Evolutionary conservation across 805 yeast species (phyloP).

Genomic region (Ogataea pignaliae): DNA sequence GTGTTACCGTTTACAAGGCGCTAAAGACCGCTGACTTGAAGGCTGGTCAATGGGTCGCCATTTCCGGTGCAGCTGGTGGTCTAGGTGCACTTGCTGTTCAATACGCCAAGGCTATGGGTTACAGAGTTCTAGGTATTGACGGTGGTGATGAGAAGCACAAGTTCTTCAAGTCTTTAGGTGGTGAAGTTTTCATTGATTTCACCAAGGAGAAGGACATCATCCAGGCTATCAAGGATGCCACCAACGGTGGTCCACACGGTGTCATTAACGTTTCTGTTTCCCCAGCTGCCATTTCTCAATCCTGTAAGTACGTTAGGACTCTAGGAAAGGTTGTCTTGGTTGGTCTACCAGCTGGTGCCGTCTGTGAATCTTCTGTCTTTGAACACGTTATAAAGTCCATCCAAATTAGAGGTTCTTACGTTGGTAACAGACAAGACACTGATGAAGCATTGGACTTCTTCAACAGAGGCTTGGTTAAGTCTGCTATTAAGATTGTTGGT

Average conservation of each 20-base stretch:
- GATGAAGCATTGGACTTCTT: conserved; percentile 56
- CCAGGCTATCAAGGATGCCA: conserved; percentile 35
- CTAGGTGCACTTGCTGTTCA: conserved; percentile 48
- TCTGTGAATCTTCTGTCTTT: conserved; percentile 48
- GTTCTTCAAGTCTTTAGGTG: conserved; percentile 38
- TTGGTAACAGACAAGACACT: conserved; percentile 58
- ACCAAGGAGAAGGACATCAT: conserved; percentile 33
- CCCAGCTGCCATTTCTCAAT: conserved; percentile 42
- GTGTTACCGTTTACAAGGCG: conserved; percentile 52
- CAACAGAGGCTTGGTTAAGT: conserved; percentile 45
- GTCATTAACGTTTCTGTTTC: conserved; percentile 51
- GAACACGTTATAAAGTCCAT: conserved; percentile 51
- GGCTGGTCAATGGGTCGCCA: conserved; percentile 49
- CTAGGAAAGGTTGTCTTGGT: conserved; percentile 59
- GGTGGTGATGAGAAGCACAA: conserved; percentile 45
- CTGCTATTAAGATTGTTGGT: conserved; percentile 54
- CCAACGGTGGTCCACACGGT: conserved; percentile 51
- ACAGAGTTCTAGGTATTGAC: conserved; percentile 43
- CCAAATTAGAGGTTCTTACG: conserved; percentile 52
- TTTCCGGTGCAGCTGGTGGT: conserved; percentile 51
- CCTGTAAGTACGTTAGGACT: conserved; percentile 38
- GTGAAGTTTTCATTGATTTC: conserved; percentile 45
- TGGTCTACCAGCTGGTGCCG: conserved; percentile 62
- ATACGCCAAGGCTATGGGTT: conserved; percentile 48
- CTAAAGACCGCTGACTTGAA: conserved; percentile 43